phyloP scores from a whole-genome alignment of 345 rosid genomes.

The Mangifera indica region DNA sequence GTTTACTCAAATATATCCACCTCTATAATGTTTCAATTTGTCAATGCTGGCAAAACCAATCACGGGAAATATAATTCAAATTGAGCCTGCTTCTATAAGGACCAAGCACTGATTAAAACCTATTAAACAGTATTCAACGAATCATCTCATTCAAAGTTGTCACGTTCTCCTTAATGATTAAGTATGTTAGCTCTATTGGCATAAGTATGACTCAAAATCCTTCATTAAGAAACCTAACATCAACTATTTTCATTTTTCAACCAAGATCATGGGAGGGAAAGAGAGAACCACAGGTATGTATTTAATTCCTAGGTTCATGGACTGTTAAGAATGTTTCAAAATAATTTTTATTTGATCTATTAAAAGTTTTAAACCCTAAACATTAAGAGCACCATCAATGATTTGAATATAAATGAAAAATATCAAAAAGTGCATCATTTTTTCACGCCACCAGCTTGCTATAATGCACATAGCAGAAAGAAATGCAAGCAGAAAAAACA shows the following conservation, averaged over 20 bases:
- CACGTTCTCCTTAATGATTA: neutral
- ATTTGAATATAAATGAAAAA: too few relatives aligned
- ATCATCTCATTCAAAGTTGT: neutral
- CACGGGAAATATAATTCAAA: neutral
- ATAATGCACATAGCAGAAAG: neutral
- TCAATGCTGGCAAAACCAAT: neutral
- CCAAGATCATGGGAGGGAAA: neutral
- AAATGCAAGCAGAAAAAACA: neutral
- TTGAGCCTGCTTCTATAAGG: neutral
- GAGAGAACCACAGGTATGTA: neutral
- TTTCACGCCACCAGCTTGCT: neutral
- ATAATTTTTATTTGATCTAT: neutral
- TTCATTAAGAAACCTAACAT: neutral
- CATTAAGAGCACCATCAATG: neutral
- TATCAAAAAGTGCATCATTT: neutral
- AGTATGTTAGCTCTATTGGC: neutral
- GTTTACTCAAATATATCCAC: neutral
- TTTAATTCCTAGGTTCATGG: neutral
- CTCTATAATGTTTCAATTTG: neutral
- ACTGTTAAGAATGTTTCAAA: neutral
- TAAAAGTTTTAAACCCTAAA: neutral
- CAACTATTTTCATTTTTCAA: too few relatives aligned
- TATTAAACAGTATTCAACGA: neutral
- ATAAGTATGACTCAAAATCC: neutral
- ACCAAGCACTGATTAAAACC: neutral